Evolutionary conservation across 441 rosid genomes (phyloP).

Genomic region (Populus hybrid): DNA sequence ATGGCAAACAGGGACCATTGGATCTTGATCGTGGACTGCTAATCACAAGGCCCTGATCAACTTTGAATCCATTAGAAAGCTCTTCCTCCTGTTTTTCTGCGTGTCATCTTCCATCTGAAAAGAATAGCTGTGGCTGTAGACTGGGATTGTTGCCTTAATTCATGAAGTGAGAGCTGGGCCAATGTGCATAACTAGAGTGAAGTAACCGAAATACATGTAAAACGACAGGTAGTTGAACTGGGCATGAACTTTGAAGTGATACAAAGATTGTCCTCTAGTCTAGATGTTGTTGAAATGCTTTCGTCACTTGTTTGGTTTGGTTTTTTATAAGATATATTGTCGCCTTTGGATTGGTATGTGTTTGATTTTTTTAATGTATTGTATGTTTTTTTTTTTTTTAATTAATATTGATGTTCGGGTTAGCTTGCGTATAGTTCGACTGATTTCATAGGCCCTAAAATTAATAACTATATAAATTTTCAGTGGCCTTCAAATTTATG

Average conservation of each 20-base stretch:
- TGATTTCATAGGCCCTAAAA: accelerated
- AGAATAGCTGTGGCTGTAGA: background rate
- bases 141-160: background rate
- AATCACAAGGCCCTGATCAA: background rate
- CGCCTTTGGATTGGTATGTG: no score
- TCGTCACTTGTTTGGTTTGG: no score
- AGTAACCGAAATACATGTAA: background rate
- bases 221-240: constrained; percentile 16
- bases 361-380: no score
- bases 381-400: no score
- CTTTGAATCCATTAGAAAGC: background rate
- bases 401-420: accelerated
- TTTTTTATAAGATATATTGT: no score
- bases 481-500: accelerated
- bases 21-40: background rate
- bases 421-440: accelerated
- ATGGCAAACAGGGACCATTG: background rate
- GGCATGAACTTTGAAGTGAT: constrained; percentile 12
- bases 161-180: background rate
- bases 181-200: background rate
- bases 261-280: no score
- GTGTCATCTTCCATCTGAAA: background rate
- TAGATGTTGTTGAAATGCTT: no score
- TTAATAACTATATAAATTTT: accelerated
- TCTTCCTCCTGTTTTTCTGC: background rate